These are phyloP conservation scores for Terfezia claveryi DNA, from an alignment of 495 filamentous ascomycete species.

Conservation along the genomic window DNA sequence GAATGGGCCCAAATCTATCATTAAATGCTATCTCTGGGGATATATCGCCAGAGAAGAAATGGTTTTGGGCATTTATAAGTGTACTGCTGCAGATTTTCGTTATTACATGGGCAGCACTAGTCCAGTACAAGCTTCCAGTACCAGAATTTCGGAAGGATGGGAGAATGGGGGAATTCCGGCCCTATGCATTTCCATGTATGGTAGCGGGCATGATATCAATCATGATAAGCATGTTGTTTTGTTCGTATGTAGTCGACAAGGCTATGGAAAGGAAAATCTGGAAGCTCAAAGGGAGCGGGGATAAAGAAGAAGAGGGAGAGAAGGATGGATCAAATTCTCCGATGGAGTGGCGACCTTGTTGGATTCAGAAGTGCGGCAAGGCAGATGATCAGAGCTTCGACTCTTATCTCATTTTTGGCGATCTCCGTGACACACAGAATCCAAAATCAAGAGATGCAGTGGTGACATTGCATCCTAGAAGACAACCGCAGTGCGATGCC, in stretches of 20 bases:
- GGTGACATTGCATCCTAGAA: background rate
- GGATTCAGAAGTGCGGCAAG: constrained; percentile 13
- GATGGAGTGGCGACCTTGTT: constrained; percentile 10
- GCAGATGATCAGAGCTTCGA: constrained; percentile 18
- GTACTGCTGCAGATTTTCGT: constrained; percentile 10
- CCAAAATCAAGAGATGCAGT: too few species aligned
- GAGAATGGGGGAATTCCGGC: background rate
- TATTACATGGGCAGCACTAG: constrained; percentile 12
- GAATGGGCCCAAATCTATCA: constrained; percentile 13
- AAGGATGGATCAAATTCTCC: too few species aligned
- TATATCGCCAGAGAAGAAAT: constrained; percentile 5
- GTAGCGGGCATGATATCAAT: constrained; percentile 14
- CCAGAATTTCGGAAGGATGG: background rate
- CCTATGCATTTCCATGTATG: constrained; percentile 15
- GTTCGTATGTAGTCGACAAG: constrained; percentile 18
- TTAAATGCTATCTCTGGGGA: constrained; percentile 7
- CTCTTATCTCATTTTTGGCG: constrained; percentile 10
- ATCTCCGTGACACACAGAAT: background rate
- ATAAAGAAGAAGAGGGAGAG: too few species aligned
- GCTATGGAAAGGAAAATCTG: constrained; percentile 13
- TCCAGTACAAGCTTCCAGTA: constrained; percentile 5
- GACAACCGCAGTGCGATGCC: background rate
- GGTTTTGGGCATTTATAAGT: constrained; percentile 12
- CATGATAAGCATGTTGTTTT: constrained; percentile 14
- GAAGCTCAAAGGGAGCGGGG: too few species aligned